Base-by-base conservation (phyloP, 1,284 basidiomycete species). In the Tilletia indica region DNA sequence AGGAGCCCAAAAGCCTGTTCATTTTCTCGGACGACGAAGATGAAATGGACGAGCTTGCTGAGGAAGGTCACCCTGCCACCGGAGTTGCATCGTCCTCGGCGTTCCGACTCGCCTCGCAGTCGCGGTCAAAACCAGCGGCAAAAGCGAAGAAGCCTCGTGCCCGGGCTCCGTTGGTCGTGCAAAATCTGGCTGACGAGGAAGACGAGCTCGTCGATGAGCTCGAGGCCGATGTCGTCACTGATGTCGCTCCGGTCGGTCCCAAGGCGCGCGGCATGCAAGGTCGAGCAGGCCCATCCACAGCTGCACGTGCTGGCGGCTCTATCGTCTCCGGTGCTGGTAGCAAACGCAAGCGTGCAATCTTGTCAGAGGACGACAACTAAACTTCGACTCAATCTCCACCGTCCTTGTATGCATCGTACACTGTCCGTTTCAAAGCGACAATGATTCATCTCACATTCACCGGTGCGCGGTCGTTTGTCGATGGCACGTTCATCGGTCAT, bases 21-120 rank as follows among this genome's bases (percentile, higher is more conserved):
- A 42, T 64, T 36, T 64, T 64, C 61, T 64, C 61, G 16, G 61
- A 64, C 61, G n/a, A 64, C 36, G 61, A 64, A 38, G 61, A 64
- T 39, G 61, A 64, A 38, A 58, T 58, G 56, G 61, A 64, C 34
- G 61, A 64, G 61, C 34, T 64, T 25, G 61, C 61, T 9, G 61
- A 39, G 19, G 61, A 64, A 21, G 56, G 56, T 39, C 61, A 64
- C 16, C 51, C 16, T 54, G 61, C 31, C n/a, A 21, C 4, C n/a
- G 61, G 36, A 19, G 61, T 19, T 11, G 31, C 38, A 34, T 64
- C 61, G 36, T 64, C 61, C 16, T 38, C 61, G 34, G 61, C 61
- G 31, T 64, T 64, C 61, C 61, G 61, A 9, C 31, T 38, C 9
- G 61, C 61, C 16, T 64, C 61, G 11, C 31, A 64, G 61, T 39